Evolutionary conservation across 2,329 filamentous ascomycete species (phyloP).

Genomic region (Alternaria ventricosa): DNA sequence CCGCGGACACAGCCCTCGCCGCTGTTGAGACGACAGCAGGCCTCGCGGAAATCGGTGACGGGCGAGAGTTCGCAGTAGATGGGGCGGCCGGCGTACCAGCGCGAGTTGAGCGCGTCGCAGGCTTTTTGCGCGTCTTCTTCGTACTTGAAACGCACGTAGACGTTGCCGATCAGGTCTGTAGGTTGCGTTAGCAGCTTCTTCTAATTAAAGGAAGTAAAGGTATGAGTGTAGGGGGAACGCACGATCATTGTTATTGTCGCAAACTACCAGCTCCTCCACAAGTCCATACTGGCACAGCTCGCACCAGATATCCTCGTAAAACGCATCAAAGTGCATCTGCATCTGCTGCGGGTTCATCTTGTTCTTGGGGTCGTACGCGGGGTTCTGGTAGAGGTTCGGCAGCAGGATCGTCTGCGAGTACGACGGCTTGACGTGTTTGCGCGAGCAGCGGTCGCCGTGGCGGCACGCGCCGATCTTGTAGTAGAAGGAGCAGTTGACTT

Average conservation of each 20-base stretch:
- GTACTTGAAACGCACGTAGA: constrained; percentile 99
- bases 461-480: constrained; percentile 99
- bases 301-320: constrained; percentile 99
- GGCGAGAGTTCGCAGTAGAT: constrained; percentile 98
- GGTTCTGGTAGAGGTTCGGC: constrained; percentile 99
- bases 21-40: constrained; percentile 91
- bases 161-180: constrained; percentile 92
- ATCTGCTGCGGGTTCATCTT: constrained; percentile 96
- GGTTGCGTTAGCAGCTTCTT: constrained; percentile 9
- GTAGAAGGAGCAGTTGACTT: constrained; percentile 99
- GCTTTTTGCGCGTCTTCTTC: constrained; percentile 93
- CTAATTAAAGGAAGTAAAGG: too few relatives aligned
- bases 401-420: constrained; percentile 98
- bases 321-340: constrained; percentile 99
- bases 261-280: constrained; percentile 96
- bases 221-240: background rate
- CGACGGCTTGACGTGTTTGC: constrained; percentile 98
- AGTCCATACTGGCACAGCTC: constrained; percentile 98
- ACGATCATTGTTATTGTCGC: constrained; percentile 99
- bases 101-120: constrained; percentile 90
- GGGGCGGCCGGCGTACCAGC: constrained; percentile 96
- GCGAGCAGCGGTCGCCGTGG: constrained; percentile 96
- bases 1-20: constrained; percentile 95
- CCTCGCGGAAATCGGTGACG: constrained; percentile 97
- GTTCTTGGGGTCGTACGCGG: constrained; percentile 93